phyloP scores from a whole-genome alignment of 2,329 filamentous ascomycete genomes.

The Exophiala lecanii-corni region DNA sequence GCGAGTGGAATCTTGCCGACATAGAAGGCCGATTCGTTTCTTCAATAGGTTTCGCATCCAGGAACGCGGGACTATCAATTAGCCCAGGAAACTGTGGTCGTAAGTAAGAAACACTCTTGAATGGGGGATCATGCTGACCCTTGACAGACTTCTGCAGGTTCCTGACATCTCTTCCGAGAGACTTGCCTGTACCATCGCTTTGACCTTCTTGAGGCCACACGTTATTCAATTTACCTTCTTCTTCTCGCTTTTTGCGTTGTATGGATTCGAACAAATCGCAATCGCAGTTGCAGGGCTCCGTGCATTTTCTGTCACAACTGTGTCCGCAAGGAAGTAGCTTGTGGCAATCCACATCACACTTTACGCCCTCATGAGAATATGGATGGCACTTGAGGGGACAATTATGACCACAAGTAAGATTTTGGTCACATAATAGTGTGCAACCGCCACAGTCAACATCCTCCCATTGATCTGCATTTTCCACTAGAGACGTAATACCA shows the following conservation, averaged over 20 bases:
- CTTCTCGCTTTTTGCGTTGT: slow-evolving; percentile 4
- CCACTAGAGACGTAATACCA: slow-evolving; percentile 47
- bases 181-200: too few relatives aligned
- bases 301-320: slow-evolving; percentile 17
- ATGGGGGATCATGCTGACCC: slow-evolving; percentile 10
- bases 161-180: too few relatives aligned
- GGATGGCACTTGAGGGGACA: slow-evolving; percentile 52
- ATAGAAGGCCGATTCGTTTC: neutral
- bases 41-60: neutral
- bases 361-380: slow-evolving; percentile 30
- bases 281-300: slow-evolving; percentile 17
- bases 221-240: neutral
- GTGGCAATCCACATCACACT: slow-evolving; percentile 33
- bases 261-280: slow-evolving; percentile 15
- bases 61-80: slow-evolving; percentile 2
- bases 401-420: slow-evolving; percentile 48
- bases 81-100: slow-evolving; percentile 7
- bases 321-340: slow-evolving; percentile 23
- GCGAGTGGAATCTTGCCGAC: neutral
- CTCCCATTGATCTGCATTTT: slow-evolving; percentile 41
- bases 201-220: too few relatives aligned
- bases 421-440: slow-evolving; percentile 41
- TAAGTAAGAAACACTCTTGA: slow-evolving; percentile 19
- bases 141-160: too few relatives aligned
- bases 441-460: slow-evolving; percentile 50